Evolutionary conservation across 78 protist genomes (phyloP).

Genomic region (Anaeramoeba flamelloides): DNA sequence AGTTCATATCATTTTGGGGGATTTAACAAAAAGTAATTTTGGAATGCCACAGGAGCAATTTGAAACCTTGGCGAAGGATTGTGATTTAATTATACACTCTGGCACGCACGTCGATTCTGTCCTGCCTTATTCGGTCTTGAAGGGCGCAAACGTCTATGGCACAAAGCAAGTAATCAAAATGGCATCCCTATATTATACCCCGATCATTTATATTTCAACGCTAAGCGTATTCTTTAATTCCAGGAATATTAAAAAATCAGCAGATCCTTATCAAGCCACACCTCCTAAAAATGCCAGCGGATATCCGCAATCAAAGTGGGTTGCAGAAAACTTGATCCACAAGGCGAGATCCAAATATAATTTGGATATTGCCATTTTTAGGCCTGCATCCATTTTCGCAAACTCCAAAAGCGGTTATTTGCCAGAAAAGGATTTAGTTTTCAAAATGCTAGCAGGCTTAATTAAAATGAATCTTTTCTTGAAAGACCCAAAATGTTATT

Average conservation of each 20-base stretch:
- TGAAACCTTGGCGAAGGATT: not conserved
- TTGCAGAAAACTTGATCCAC: not conserved
- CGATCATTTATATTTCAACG: not conserved
- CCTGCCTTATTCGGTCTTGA: not conserved
- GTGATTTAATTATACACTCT: not conserved
- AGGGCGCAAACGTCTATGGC: not conserved
- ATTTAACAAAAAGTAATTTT: not conserved
- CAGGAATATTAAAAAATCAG: too few species aligned
- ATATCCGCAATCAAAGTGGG: not conserved
- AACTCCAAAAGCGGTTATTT: not conserved
- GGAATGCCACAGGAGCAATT: not conserved
- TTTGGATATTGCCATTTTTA: not conserved
- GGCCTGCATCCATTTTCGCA: not conserved
- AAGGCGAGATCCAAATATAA: not conserved
- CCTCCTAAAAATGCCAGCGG: not conserved
- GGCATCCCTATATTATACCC: not conserved
- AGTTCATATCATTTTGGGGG: not conserved
- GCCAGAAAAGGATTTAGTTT: not conserved
- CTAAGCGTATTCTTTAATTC: not conserved
- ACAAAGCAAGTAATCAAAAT: not conserved
- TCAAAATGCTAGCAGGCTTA: not conserved
- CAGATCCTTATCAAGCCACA: not conserved
- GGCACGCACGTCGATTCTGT: not conserved
- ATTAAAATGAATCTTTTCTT: not conserved
- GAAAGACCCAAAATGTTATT: not conserved